Percentiles rank a stretch among this genome's conserved stretches.
Conservation (phyloP, 1,284 basidiomycete genomes). For the Xerocomus amazonicus region DNA sequence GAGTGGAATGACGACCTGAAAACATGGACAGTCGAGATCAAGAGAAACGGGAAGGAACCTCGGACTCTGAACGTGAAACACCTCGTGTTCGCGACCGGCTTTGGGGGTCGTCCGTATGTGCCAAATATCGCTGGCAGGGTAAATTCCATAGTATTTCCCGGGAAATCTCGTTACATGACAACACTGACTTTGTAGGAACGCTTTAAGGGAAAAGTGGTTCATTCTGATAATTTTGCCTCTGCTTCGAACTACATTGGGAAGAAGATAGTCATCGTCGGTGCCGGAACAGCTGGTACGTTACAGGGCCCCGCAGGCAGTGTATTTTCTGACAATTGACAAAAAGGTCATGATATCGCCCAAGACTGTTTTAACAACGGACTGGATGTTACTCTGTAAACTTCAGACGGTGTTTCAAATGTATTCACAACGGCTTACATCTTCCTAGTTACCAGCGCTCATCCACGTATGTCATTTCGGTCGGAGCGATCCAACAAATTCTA, state of each 20-base stretch:
- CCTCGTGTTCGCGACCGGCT: slow-evolving; percentile 40
- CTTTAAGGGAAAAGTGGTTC: slow-evolving; percentile 31
- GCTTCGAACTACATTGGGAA: slow-evolving; percentile 41
- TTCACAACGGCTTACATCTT: slow-evolving; percentile 3
- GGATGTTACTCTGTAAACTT: slow-evolving; percentile 28
- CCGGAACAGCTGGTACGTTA: slow-evolving; percentile 37
- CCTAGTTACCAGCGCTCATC: slow-evolving; percentile 31
- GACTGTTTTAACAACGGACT: slow-evolving; percentile 23
- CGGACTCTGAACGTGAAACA: slow-evolving; percentile 35
- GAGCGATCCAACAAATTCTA: slow-evolving; percentile 13
- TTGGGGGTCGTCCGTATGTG: slow-evolving; percentile 35
- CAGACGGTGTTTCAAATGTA: too few relatives aligned
- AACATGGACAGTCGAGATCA: slow-evolving; percentile 38
- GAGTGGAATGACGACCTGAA: slow-evolving; percentile 34
- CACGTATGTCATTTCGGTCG: slow-evolving; percentile 24
- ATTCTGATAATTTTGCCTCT: slow-evolving; percentile 38
- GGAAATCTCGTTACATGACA: background rate
- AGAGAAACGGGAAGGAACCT: slow-evolving; percentile 23
- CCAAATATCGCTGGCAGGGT: slow-evolving; percentile 32
- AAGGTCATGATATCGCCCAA: slow-evolving; percentile 29
- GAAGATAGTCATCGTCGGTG: slow-evolving; percentile 43
- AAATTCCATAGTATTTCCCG: background rate
- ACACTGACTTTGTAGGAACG: slow-evolving; percentile 10
- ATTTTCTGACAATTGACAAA: slow-evolving; percentile 3
- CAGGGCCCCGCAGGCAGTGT: background rate